These are phyloP conservation scores for Rutidosis leptorrhynchoides DNA, from an alignment of 129 eudicot genomes.

Conservation along the genomic window DNA sequence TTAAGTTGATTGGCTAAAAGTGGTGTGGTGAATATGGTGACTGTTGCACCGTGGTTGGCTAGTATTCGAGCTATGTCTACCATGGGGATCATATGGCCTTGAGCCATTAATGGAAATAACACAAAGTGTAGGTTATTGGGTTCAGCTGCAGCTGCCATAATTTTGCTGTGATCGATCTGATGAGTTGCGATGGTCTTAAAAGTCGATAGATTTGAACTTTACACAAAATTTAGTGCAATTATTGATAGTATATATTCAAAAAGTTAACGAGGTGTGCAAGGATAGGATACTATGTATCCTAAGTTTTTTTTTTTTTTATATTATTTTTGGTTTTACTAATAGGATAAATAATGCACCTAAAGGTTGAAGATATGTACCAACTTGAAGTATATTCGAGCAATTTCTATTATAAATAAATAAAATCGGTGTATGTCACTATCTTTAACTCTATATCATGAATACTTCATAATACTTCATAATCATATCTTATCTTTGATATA, in stretches of 20 bases:
- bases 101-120: neutral
- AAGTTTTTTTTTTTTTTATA: too few relatives aligned
- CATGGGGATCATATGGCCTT: conserved; percentile 12
- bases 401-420: too few relatives aligned
- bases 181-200: neutral
- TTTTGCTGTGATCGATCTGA: neutral
- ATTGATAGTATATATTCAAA: too few relatives aligned
- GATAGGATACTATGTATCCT: too few relatives aligned
- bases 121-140: conserved; percentile 6
- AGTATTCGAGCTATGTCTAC: conserved; percentile 9
- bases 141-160: neutral
- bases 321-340: too few relatives aligned
- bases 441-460: too few relatives aligned
- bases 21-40: conserved; percentile 6
- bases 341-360: neutral
- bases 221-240: neutral
- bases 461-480: too few relatives aligned
- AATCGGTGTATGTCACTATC: too few relatives aligned
- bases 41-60: neutral
- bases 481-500: too few relatives aligned
- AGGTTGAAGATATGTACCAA: neutral
- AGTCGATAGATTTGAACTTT: neutral
- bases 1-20: neutral
- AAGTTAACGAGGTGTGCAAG: too few relatives aligned
- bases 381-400: too few relatives aligned